Conservation (phyloP, 2,329 filamentous ascomycete genomes). For the Sporothrix brunneoviolacea region DNA sequence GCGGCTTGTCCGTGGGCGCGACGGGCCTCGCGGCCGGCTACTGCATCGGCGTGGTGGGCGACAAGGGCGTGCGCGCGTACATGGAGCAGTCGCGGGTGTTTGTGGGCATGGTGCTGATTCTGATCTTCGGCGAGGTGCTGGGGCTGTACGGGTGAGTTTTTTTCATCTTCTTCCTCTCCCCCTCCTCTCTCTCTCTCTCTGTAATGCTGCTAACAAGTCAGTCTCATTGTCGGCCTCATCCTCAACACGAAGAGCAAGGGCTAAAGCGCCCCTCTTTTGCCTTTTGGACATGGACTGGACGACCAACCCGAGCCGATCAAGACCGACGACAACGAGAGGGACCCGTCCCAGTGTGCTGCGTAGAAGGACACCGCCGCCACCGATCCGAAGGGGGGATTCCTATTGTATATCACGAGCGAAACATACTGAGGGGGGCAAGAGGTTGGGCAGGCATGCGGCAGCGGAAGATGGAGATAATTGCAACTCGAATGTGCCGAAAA, state of each 20-base stretch:
- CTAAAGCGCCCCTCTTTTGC: constrained; percentile 26
- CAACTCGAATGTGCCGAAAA: too few species aligned
- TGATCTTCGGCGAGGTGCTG: constrained; percentile 97
- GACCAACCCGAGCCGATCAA: not conserved
- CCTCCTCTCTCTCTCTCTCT: not conserved
- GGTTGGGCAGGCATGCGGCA: too few species aligned
- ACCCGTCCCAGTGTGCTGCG: too few species aligned
- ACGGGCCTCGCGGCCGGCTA: constrained; percentile 92
- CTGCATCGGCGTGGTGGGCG: constrained; percentile 91
- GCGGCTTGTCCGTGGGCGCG: constrained; percentile 83
- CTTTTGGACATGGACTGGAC: not conserved
- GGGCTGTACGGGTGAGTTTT: constrained; percentile 77
- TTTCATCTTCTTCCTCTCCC: not conserved
- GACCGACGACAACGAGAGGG: too few species aligned
- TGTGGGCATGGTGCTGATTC: constrained; percentile 95
- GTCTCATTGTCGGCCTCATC: constrained; percentile 86
- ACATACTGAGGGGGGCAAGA: too few species aligned
- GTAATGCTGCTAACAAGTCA: constrained; percentile 30
- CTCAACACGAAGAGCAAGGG: constrained; percentile 80
- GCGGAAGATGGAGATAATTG: too few species aligned
- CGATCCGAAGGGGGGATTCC: too few species aligned
- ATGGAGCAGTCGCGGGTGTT: constrained; percentile 96
- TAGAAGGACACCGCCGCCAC: too few species aligned
- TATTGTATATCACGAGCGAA: too few species aligned
- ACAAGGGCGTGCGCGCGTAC: constrained; percentile 87